A percentile compares a stretch with the other conserved stretches of the same genome.
Evolutionary conservation across 345 rosid species (phyloP).

Genomic region (Moringa oleifera): DNA sequence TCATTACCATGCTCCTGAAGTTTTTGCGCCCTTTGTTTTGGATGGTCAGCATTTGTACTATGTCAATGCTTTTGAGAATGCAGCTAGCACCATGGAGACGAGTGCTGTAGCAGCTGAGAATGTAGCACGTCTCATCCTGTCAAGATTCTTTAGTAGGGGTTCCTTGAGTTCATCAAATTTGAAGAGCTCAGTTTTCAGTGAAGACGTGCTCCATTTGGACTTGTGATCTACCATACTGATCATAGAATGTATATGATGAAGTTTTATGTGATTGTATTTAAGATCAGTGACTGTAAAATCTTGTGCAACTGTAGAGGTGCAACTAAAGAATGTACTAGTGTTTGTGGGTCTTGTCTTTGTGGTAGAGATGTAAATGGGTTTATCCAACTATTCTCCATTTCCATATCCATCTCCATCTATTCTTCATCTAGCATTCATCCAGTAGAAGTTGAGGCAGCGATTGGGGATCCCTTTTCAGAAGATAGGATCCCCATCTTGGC

Average conservation of each 20-base stretch:
- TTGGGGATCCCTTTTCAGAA: no score
- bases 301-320: no score
- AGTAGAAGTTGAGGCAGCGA: no score
- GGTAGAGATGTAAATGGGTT: no score
- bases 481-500: no score
- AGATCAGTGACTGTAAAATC: no score
- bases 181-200: slow-evolving; percentile 23
- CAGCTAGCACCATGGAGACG: slow-evolving; percentile 93
- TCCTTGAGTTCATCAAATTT: slow-evolving; percentile 19
- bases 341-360: no score
- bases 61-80: slow-evolving; percentile 87
- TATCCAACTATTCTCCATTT: no score
- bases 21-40: slow-evolving; percentile 76
- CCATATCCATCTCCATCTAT: no score
- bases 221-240: slow-evolving; percentile 23
- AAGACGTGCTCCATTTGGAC: slow-evolving; percentile 32
- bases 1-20: slow-evolving; percentile 74
- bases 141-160: slow-evolving; percentile 37
- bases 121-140: slow-evolving; percentile 69
- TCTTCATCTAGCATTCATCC: no score
- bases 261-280: no score
- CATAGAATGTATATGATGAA: neutral
- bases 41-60: slow-evolving; percentile 79
- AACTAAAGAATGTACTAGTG: no score
- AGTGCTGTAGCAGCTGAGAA: slow-evolving; percentile 94